Percentiles rank a stretch among this genome's conserved stretches.
Evolutionary conservation across 345 rosid species (phyloP).

Genomic region (Eucalyptus virginea): DNA sequence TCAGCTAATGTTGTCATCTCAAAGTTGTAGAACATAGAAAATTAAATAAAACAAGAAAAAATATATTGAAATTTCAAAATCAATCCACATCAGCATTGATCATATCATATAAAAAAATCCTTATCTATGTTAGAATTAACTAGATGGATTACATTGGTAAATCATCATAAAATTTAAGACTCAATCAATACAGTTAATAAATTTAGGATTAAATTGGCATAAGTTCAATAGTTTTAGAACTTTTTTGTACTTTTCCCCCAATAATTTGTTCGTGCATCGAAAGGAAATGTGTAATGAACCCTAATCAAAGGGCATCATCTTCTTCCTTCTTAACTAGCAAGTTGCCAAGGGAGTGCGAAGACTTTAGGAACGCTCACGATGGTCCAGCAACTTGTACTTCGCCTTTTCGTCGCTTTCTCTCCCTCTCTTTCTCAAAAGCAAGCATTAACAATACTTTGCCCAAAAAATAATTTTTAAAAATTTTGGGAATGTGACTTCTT

Average conservation of each 20-base stretch:
- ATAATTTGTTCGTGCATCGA: background rate
- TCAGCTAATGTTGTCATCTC: rapidly evolving
- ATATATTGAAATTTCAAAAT: too few species aligned
- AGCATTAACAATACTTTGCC: background rate
- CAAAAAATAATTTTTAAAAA: background rate
- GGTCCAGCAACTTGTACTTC: background rate
- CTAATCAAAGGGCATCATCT: background rate
- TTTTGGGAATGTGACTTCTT: background rate
- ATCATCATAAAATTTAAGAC: too few species aligned
- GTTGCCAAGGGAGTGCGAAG: background rate
- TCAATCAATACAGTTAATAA: too few species aligned
- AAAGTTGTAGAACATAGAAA: background rate
- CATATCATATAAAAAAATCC: rapidly evolving
- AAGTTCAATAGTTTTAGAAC: too few species aligned
- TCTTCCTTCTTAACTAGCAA: background rate
- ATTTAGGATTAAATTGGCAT: too few species aligned
- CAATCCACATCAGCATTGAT: rapidly evolving
- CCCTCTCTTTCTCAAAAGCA: background rate
- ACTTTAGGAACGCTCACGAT: background rate
- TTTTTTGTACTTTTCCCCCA: too few species aligned
- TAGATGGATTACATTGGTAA: too few species aligned
- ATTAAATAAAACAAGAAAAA: too few species aligned
- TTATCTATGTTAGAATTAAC: too few species aligned
- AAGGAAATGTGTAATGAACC: background rate
- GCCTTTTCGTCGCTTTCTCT: background rate